These are phyloP conservation scores for Cystobasidium onofrii DNA, from an alignment of 768 basidiomycete species.

Conservation along the genomic window DNA sequence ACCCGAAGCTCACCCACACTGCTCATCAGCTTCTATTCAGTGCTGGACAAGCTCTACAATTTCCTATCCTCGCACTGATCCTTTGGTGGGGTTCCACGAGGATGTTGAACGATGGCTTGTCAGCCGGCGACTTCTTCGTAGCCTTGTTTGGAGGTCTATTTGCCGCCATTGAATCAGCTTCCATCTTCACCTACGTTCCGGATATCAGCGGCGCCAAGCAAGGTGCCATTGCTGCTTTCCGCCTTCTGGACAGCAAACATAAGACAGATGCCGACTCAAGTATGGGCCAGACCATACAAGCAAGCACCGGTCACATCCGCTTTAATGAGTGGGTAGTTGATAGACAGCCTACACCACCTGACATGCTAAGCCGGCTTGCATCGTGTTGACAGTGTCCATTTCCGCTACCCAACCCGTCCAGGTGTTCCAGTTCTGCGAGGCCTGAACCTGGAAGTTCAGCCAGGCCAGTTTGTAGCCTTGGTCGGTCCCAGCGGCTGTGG, in stretches of 20 bases:
- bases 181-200: conserved; percentile 26
- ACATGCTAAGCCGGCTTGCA: too few species aligned
- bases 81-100: not conserved
- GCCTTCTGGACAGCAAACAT: conserved; percentile 62
- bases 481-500: conserved; percentile 49
- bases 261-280: conserved; percentile 66
- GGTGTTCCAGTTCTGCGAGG: conserved; percentile 45
- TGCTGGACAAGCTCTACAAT: conserved; percentile 33
- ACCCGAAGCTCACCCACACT: not conserved
- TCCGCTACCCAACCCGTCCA: conserved; percentile 47
- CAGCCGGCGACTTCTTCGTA: conserved; percentile 20
- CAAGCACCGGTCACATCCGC: conserved; percentile 45
- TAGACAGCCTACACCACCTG: too few species aligned
- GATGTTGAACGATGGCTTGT: not conserved
- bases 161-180: conserved; percentile 13
- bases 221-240: conserved; percentile 66
- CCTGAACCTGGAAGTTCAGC: conserved; percentile 45
- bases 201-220: conserved; percentile 43
- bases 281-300: conserved; percentile 45
- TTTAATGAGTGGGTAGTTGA: conserved; percentile 42
- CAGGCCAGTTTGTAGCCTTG: conserved; percentile 47
- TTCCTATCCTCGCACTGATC: not conserved
- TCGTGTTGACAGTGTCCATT: conserved; percentile 46
- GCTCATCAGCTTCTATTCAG: not conserved
- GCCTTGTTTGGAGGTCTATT: conserved; percentile 5